phyloP scores from a whole-genome alignment of 805 yeast genomes.

The Candida berthetii region DNA sequence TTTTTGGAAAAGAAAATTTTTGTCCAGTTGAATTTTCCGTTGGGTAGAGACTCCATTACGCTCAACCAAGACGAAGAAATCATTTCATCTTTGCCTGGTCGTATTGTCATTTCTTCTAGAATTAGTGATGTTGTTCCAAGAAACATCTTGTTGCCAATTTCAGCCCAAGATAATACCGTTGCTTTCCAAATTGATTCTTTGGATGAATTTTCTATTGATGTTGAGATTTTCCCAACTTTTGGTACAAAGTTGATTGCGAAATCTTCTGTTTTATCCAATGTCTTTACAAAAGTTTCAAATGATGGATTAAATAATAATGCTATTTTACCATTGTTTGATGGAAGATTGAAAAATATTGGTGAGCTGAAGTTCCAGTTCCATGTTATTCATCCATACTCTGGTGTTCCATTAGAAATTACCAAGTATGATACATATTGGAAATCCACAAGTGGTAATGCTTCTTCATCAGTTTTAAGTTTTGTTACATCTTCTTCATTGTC shows the following conservation, averaged over 20 bases:
- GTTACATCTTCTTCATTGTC: constrained; percentile 88
- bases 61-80: constrained; percentile 37
- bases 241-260: constrained; percentile 92
- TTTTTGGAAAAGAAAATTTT: constrained; percentile 87
- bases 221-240: constrained; percentile 90
- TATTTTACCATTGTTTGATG: constrained; percentile 73
- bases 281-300: constrained; percentile 28
- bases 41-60: constrained; percentile 37
- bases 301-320: constrained; percentile 32
- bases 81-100: constrained; percentile 54
- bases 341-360: constrained; percentile 77
- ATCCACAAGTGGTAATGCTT: constrained; percentile 56
- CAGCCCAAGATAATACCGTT: constrained; percentile 49
- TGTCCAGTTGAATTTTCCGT: constrained; percentile 65
- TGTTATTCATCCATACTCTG: constrained; percentile 84
- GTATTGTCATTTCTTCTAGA: constrained; percentile 75
- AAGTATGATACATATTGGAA: constrained; percentile 98
- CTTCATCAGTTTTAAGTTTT: constrained; percentile 43
- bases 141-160: constrained; percentile 70
- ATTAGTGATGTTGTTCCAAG: constrained; percentile 83
- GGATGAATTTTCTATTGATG: constrained; percentile 69
- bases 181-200: constrained; percentile 82
- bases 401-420: constrained; percentile 77
- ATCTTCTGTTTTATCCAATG: constrained; percentile 66
- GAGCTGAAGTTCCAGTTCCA: constrained; percentile 71